Base-by-base conservation (phyloP, 2,329 filamentous ascomycete genomes). In the Colletotrichum truncatum region DNA sequence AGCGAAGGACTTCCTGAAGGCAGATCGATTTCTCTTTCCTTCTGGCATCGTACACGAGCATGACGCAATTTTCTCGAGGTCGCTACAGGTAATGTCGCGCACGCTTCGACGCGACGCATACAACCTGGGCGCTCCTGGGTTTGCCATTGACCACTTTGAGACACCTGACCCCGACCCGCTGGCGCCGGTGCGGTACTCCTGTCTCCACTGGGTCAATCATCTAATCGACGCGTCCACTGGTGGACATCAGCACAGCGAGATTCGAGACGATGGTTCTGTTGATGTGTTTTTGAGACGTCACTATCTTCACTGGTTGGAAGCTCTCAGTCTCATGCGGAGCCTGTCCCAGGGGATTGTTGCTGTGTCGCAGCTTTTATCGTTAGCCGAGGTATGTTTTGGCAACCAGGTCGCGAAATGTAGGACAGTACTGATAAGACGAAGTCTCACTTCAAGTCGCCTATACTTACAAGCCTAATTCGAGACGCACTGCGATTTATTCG, bases 1-100 rank as follows among this genome's bases (percentile, higher is more conserved):
- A 8, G 81, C 78, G 3, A 81, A 81, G 54, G 81, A 84, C 32
- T 81, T 73, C 67, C 52, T 83, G 3, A n/a, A 60, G 6, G 18
- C 66, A 25, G 46, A 71, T 3, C 66, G 66, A 62, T 43, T 38
- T 12, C 9, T 80, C 12, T 76, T 80, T 58, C 73, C 73, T 12
- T 38, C 26, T 49, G 73, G 77, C 1, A 34, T 59, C 7, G 36
- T 57, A 16, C 45, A 70, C 7, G 62, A 68, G 8, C 77, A 82
- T 55, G 32, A 70, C 11, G 4, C 1, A 0, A 73, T 83, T 4
- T 75, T 78, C 46, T 70, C 58, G 1, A 69, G 67, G 16, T 83
- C 78, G 3, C 59, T 84, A 1, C 4, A 73, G 12, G 54, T 64
- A 1, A 69, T 82, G 32, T 68, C 54, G 0, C 36, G 48, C 4